Evolutionary conservation across 495 filamentous ascomycete species (phyloP), one percentile per base, ranked within the genome.

Genomic region (Neurospora tetraspora): DNA sequence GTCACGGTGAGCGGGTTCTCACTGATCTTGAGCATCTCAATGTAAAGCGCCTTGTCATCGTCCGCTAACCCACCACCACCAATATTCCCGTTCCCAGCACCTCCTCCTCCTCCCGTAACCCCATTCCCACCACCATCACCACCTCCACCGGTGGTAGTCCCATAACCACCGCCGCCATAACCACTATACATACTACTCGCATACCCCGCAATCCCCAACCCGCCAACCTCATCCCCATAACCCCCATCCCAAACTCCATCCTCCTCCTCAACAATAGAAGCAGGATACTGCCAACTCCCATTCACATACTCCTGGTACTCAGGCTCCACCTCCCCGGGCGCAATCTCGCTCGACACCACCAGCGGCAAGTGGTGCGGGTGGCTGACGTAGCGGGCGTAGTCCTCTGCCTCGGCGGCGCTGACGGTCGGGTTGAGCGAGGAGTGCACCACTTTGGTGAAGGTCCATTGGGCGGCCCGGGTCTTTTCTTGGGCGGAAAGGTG

Each of bases 331-430:
- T 87, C 83, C 10, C 78, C 76, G 18, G 76, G 72, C 7, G 77
- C 77, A 14, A 83, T 76, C 65, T 95, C 92, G 31, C 88, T 91
- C 3, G 91, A 91, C 2, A 94, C 88, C 6, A 98, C 96, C 3
- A 98, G 88, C 0, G 96, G 94, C 4, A 99, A 87, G 72, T 90
- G 94, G 38, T 95, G 90, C 9, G 96, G 95, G 80, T 98, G 96
- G 69, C 89, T 89, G 80, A 98, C 90, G 81, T 98, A 98, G n/a
- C 91, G 88, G 39, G 90, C 83, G 81, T 98, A 98, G 77, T 98
- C 96, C 31, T 91, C 91, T 7, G 89, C 87, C 80, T 98, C 96
- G 38, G 85, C 85, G 7, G 83, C 75, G 18, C 87, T 90, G 72
- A 98, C 93, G 12, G 88, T 87, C 11, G 94, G 94, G 76, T 94